Evolutionary conservation across 768 basidiomycete species (phyloP).

Genomic region (Boletellus emodensis): DNA sequence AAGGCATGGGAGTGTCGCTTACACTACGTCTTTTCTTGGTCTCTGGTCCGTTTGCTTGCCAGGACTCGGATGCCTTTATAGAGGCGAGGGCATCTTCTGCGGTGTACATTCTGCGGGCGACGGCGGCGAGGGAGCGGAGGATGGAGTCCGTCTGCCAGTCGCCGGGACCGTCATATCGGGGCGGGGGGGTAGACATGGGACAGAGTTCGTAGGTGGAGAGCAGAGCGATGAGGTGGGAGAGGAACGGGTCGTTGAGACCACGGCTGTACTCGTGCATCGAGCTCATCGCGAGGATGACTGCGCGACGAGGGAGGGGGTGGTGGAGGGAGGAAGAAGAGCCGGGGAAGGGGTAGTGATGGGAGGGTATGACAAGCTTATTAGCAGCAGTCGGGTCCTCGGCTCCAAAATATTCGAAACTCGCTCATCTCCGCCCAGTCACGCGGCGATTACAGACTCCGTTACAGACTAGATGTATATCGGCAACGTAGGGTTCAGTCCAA

Average conservation of each 20-base stretch:
- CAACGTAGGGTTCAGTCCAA: conserved; percentile 67
- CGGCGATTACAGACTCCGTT: conserved; percentile 1
- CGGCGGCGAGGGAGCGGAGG: conserved; percentile 45
- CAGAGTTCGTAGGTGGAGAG: conserved; percentile 59
- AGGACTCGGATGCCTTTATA: conserved; percentile 37
- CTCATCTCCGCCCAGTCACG: conserved; percentile 22
- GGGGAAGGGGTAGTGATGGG: not conserved
- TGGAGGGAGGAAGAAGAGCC: conserved; percentile 3
- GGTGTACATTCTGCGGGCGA: conserved; percentile 52
- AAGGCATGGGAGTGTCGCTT: conserved; percentile 36
- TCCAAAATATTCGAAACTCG: conserved; percentile 3
- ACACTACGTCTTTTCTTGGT: conserved; percentile 44
- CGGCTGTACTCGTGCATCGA: conserved; percentile 24
- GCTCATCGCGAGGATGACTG: conserved; percentile 32
- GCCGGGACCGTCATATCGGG: conserved; percentile 51
- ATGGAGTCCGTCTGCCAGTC: conserved; percentile 60
- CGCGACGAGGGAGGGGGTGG: conserved; percentile 2
- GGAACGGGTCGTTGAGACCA: conserved; percentile 36
- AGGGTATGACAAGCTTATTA: conserved; percentile 7
- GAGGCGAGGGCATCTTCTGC: conserved; percentile 47
- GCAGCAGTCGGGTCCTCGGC: not conserved
- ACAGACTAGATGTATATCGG: conserved; percentile 65
- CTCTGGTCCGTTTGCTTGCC: conserved; percentile 35
- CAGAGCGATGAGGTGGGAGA: conserved; percentile 53
- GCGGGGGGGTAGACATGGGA: conserved; percentile 46